Evolutionary conservation across 352 stramenopile genomes (phyloP).

Genomic region (Phytopythium montanum): DNA sequence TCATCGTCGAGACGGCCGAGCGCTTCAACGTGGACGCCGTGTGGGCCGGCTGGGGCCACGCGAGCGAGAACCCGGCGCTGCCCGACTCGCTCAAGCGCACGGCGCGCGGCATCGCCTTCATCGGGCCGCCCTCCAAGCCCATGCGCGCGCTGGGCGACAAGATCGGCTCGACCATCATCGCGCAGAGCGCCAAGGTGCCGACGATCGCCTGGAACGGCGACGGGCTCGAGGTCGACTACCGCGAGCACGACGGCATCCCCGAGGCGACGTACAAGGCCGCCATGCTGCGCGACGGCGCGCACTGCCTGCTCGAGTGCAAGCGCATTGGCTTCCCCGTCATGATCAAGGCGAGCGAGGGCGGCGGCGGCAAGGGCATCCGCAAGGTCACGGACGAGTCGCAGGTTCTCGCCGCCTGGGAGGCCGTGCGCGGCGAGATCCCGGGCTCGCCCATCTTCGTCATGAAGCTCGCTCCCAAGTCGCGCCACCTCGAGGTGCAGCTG

Average conservation of each 20-base stretch:
- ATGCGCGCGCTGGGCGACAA: constrained; percentile 99
- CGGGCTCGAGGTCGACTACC: constrained; percentile 93
- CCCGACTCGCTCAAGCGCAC: constrained; percentile 93
- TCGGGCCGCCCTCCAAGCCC: constrained; percentile 95
- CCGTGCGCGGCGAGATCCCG: constrained; percentile 97
- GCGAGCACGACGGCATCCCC: constrained; percentile 84
- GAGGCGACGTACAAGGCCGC: constrained; percentile 93
- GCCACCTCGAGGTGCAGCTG: constrained; percentile 99
- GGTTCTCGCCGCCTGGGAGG: constrained; percentile 93
- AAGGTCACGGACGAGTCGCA: constrained; percentile 91
- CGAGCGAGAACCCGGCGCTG: constrained; percentile 97
- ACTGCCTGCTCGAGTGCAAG: constrained; percentile 92
- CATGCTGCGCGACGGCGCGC: constrained; percentile 88
- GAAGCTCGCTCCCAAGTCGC: constrained; percentile 96
- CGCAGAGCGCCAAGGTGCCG: constrained; percentile 97
- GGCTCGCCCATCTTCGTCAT: constrained; percentile 99
- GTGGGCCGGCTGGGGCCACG: constrained; percentile 99
- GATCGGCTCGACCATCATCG: constrained; percentile 99
- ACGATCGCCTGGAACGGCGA: constrained; percentile 99
- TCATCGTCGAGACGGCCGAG: constrained; percentile 98
- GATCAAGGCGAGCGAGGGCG: constrained; percentile 99
- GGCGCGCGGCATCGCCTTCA: constrained; percentile 96
- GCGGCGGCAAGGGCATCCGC: constrained; percentile 99
- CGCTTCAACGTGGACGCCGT: constrained; percentile 96
- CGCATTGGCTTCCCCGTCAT: constrained; percentile 99